Conservation (phyloP, 1,139 yeast genomes). For the Eremothecium sinecaudum region DNA sequence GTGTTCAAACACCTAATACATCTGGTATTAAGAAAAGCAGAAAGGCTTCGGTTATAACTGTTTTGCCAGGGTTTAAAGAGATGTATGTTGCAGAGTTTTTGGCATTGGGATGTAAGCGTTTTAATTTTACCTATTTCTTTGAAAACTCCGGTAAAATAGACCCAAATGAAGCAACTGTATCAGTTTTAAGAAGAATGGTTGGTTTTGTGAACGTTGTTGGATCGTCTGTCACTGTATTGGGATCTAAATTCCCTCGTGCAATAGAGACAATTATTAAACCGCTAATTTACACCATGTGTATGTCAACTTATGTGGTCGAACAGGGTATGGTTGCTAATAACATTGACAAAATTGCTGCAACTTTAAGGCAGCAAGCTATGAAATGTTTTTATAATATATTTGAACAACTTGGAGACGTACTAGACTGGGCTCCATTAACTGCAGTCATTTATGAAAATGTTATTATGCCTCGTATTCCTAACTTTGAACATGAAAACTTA, state of each 20-base stretch:
- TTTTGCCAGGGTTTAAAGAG: slow-evolving; percentile 55
- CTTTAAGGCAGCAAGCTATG: slow-evolving; percentile 52
- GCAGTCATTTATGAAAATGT: slow-evolving; percentile 44
- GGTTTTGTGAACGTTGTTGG: slow-evolving; percentile 67
- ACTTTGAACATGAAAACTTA: slow-evolving; percentile 66
- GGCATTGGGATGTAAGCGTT: slow-evolving; percentile 49
- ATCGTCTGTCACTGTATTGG: slow-evolving; percentile 55
- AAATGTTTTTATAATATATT: slow-evolving; percentile 48
- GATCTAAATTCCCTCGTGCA: slow-evolving; percentile 45
- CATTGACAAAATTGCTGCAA: slow-evolving; percentile 41
- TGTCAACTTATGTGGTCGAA: slow-evolving; percentile 43
- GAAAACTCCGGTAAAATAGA: slow-evolving; percentile 24
- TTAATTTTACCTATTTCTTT: slow-evolving; percentile 38
- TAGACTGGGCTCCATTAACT: slow-evolving; percentile 51
- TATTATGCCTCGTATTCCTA: slow-evolving; percentile 54
- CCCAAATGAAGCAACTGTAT: slow-evolving; percentile 15
- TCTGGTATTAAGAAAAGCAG: slow-evolving; percentile 66
- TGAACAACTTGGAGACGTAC: slow-evolving; percentile 37
- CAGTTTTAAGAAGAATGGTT: slow-evolving; percentile 42
- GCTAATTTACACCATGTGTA: slow-evolving; percentile 46
- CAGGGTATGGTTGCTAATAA: slow-evolving; percentile 24
- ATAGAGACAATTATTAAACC: slow-evolving; percentile 50
- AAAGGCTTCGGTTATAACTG: slow-evolving; percentile 65
- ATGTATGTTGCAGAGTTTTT: slow-evolving; percentile 51
- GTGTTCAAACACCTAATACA: slow-evolving; percentile 53